phyloP scores from a whole-genome alignment of 768 basidiomycete species.

The Suillus hirtellus region DNA sequence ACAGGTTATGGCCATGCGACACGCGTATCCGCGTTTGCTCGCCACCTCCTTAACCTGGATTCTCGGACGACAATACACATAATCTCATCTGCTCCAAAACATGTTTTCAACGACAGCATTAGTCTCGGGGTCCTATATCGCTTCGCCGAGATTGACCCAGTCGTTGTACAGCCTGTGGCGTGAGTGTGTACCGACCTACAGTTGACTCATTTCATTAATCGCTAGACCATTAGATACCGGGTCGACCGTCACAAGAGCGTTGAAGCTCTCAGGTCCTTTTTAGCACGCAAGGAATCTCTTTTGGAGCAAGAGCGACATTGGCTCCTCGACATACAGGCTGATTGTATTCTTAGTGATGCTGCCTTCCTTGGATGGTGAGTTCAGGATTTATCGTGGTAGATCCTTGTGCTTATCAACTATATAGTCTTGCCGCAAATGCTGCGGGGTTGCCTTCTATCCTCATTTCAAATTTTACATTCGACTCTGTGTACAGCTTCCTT shows the following conservation, averaged over 20 bases:
- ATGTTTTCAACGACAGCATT: slow-evolving; percentile 68
- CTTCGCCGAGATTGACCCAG: slow-evolving; percentile 73
- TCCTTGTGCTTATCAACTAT: background rate
- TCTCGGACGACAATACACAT: slow-evolving; percentile 55
- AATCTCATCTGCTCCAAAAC: slow-evolving; percentile 72
- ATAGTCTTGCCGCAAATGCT: slow-evolving; percentile 63
- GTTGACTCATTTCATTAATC: slow-evolving; percentile 10
- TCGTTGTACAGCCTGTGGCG: slow-evolving; percentile 81
- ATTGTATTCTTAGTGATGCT: slow-evolving; percentile 73
- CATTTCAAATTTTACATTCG: slow-evolving; percentile 84
- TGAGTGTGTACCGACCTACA: slow-evolving; percentile 36
- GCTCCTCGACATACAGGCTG: slow-evolving; percentile 50
- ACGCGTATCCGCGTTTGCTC: slow-evolving; percentile 72
- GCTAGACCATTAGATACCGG: slow-evolving; percentile 49
- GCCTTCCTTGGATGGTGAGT: slow-evolving; percentile 77
- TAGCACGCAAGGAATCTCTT: slow-evolving; percentile 53
- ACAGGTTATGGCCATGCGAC: slow-evolving; percentile 87
- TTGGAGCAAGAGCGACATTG: slow-evolving; percentile 57
- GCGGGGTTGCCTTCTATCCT: slow-evolving; percentile 65
- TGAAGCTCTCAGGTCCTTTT: slow-evolving; percentile 58
- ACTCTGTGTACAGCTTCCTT: slow-evolving; percentile 80
- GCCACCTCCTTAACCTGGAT: slow-evolving; percentile 52
- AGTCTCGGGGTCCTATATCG: slow-evolving; percentile 65
- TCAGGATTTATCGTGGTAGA: background rate
- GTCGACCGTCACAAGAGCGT: slow-evolving; percentile 75